Evolutionary conservation across 1,284 basidiomycete genomes (phyloP).

Genomic region (Amylostereum areolatum): DNA sequence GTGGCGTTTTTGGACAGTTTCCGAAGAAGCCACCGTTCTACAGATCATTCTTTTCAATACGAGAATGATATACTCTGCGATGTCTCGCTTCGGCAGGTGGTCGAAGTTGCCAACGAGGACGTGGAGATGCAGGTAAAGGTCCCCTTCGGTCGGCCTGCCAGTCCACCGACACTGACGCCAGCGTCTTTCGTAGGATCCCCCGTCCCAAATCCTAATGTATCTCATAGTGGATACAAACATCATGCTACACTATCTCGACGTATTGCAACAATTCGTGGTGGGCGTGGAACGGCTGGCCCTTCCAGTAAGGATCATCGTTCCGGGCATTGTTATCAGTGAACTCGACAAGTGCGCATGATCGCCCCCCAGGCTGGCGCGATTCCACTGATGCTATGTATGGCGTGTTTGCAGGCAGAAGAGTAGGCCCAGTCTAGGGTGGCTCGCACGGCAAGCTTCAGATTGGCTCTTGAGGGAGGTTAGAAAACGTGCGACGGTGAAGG

Average conservation of each 20-base stretch:
- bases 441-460: slow-evolving; percentile 50
- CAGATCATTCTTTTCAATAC: neutral
- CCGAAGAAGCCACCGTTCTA: no score
- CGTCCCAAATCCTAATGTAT: slow-evolving; percentile 24
- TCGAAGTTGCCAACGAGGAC: slow-evolving; percentile 51
- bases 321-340: slow-evolving; percentile 66
- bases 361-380: neutral
- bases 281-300: slow-evolving; percentile 47
- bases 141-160: neutral
- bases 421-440: slow-evolving; percentile 54
- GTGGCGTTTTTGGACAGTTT: no score
- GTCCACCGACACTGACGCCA: neutral
- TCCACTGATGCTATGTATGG: slow-evolving; percentile 31
- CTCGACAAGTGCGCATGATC: slow-evolving; percentile 53
- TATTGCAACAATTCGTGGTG: slow-evolving; percentile 55
- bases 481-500: slow-evolving; percentile 50
- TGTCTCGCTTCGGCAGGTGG: slow-evolving; percentile 42
- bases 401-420: slow-evolving; percentile 50
- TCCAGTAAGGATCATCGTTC: slow-evolving; percentile 56
- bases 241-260: slow-evolving; percentile 56
- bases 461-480: slow-evolving; percentile 65
- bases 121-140: slow-evolving; percentile 56
- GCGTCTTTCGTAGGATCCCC: neutral
- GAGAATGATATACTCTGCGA: slow-evolving; percentile 12
- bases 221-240: slow-evolving; percentile 73